A percentile compares a stretch with the other conserved stretches of the same genome.
Conservation (phyloP, 176 grass and related monocot species). For the Oryza meridionalis region DNA sequence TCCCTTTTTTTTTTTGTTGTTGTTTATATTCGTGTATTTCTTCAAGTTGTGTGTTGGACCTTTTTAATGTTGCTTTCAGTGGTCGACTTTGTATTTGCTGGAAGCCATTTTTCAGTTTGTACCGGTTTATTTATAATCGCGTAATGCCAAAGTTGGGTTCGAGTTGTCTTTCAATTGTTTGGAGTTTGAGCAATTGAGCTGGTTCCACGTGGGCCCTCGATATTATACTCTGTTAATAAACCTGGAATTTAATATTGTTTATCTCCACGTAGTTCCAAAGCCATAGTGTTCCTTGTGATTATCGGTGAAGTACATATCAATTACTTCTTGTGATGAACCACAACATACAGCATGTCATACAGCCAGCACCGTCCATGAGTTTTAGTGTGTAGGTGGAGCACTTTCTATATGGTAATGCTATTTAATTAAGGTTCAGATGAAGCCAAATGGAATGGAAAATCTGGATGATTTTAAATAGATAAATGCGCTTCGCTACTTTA, state of each 20-base stretch:
- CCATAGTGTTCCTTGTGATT: not conserved
- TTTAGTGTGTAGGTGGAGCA: not conserved
- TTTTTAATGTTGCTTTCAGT: not conserved
- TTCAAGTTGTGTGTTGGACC: not conserved
- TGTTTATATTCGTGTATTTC: not conserved
- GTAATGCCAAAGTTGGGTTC: conserved; percentile 4
- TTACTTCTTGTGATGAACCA: not conserved
- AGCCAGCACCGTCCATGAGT: not conserved
- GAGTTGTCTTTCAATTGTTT: not conserved
- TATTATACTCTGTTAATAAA: conserved; percentile 1
- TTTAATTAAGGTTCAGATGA: conserved; percentile 1
- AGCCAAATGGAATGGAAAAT: conserved; percentile 28
- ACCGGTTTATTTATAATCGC: not conserved
- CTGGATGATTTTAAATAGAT: conserved; percentile 21
- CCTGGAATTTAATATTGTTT: not conserved
- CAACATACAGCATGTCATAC: too few relatives aligned
- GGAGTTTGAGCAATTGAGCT: not conserved
- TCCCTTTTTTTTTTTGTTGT: conserved; percentile 41
- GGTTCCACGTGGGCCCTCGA: conserved; percentile 11
- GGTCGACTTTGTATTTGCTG: conserved; percentile 9
- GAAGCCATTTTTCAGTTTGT: conserved; percentile 16
- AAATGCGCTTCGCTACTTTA: not conserved
- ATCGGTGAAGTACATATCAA: not conserved
- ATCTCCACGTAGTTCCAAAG: not conserved
- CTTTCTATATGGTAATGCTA: not conserved